Evolutionary conservation across 2,329 filamentous ascomycete species (phyloP), one percentile per base, ranked within the genome.

Genomic region (Epichloe gansuensis): DNA sequence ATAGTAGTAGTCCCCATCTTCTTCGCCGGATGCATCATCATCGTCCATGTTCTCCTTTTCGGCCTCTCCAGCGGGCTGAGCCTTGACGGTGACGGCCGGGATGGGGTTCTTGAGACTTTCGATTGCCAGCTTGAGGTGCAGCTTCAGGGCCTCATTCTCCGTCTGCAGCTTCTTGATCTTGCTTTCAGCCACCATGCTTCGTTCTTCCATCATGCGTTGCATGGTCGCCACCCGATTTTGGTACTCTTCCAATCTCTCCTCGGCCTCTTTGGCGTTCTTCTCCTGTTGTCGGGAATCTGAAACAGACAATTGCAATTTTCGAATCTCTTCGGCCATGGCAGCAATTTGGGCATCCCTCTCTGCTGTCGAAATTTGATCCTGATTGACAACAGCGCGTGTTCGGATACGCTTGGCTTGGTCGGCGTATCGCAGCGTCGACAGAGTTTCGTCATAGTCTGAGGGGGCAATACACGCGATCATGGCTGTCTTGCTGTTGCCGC

Each of bases 391-490:
- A 27, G 93, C 93, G 49, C 89, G 85, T 36, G 90, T 97, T 63
- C 90, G 89, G 71, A 98, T 98, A 52, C 87, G 85, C 74, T 98
- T 98, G 55, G 93, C 93, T 69, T 97, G 91, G 67, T 98, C 91
- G 21, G 93, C 93, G 67, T 98, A 98, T 39, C 93, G 88, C 12
- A 98, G 80, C 1, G 93, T 98, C 2, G 89, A 95, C 1, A 98
- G 78, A 0, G 93, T 98, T 67, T 98, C 93, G 53, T 98, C 93
- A 64, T 98, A 97, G 70, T 98, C 93, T 0, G 87, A 84, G 0
- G 93, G 93, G 5, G 89, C 85, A 60, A 98, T 95, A 66, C 93
- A 97, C 8, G 93, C 93, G 61, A 98, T 96, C 93, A 98, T 98
- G 56, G 93, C 93, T 9, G 93, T 98, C 70, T 97, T 98, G 63